A percentile compares a stretch with the other conserved stretches of the same genome.
Conservation (phyloP, 2,329 filamentous ascomycete genomes). For the Fusarium mangiferae region DNA sequence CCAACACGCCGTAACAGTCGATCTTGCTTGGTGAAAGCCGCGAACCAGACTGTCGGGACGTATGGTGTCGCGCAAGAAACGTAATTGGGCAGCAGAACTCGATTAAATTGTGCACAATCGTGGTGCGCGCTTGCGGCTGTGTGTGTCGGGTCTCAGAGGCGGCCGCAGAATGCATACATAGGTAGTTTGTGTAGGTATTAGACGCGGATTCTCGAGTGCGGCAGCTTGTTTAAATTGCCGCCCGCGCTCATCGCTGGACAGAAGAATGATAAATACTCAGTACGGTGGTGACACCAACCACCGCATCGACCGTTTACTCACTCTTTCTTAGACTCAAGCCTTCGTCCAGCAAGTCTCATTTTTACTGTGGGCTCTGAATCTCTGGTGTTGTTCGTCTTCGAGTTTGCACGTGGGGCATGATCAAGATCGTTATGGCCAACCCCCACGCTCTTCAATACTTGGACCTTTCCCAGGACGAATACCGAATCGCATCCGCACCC, state of each 20-base stretch:
- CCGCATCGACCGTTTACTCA: background rate
- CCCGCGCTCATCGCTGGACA: background rate
- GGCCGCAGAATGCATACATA: constrained; percentile 18
- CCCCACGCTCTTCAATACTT: constrained; percentile 22
- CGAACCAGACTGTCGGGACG: constrained; percentile 41
- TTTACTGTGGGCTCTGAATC: background rate
- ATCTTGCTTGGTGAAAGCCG: constrained; percentile 39
- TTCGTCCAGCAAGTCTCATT: background rate
- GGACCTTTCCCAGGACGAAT: constrained; percentile 21
- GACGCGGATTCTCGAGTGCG: constrained; percentile 3
- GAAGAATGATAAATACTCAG: background rate
- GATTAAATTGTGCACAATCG: constrained; percentile 24
- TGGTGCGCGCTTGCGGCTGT: constrained; percentile 11
- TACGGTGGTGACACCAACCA: background rate
- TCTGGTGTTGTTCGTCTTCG: background rate
- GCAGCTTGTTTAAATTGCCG: background rate
- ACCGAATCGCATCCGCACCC: constrained; percentile 2
- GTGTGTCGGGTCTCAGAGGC: constrained; percentile 1
- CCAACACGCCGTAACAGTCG: constrained; percentile 36
- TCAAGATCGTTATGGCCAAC: constrained; percentile 10
- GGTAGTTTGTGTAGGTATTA: background rate
- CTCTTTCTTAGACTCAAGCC: background rate
- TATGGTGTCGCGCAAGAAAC: constrained; percentile 14
- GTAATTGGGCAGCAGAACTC: constrained; percentile 33
- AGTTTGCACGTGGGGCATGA: constrained; percentile 15